Evolutionary conservation across 2,329 filamentous ascomycete species (phyloP).

Genomic region (Hypoxylon sp.): DNA sequence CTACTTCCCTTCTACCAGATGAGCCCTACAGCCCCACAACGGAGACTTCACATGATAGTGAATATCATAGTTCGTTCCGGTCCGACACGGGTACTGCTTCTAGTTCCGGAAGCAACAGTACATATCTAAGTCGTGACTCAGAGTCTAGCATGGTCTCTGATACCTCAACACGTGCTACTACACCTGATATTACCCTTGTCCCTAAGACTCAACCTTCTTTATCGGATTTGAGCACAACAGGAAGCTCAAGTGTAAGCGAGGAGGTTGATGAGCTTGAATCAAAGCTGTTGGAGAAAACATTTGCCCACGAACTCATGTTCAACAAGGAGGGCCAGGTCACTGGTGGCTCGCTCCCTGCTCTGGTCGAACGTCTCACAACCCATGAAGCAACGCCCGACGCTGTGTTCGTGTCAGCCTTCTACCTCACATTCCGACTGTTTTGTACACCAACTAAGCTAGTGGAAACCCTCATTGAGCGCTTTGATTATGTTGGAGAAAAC

Average conservation of each 20-base stretch:
- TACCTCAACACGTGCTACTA: slow-evolving; percentile 89
- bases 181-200: slow-evolving; percentile 75
- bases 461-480: slow-evolving; percentile 87
- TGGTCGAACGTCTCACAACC: slow-evolving; percentile 94
- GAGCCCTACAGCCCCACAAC: slow-evolving; percentile 66
- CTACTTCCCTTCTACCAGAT: slow-evolving; percentile 63
- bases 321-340: slow-evolving; percentile 97
- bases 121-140: slow-evolving; percentile 84
- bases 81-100: slow-evolving; percentile 81
- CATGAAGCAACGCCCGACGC: slow-evolving; percentile 94
- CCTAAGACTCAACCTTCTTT: slow-evolving; percentile 73
- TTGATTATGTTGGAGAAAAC: slow-evolving; percentile 89
- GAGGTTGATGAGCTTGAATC: slow-evolving; percentile 85
- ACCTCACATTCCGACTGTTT: slow-evolving; percentile 95
- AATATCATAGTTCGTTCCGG: slow-evolving; percentile 67
- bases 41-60: slow-evolving; percentile 64
- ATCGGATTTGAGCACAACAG: slow-evolving; percentile 77
- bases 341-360: slow-evolving; percentile 88
- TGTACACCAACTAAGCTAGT: slow-evolving; percentile 85
- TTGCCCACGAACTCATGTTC: slow-evolving; percentile 89
- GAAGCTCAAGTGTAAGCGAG: slow-evolving; percentile 77
- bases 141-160: slow-evolving; percentile 85
- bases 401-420: slow-evolving; percentile 94
- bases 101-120: slow-evolving; percentile 83
- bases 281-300: slow-evolving; percentile 91